Base-by-base conservation (phyloP, 352 stramenopile species). In the Globisporangium canariense region DNA sequence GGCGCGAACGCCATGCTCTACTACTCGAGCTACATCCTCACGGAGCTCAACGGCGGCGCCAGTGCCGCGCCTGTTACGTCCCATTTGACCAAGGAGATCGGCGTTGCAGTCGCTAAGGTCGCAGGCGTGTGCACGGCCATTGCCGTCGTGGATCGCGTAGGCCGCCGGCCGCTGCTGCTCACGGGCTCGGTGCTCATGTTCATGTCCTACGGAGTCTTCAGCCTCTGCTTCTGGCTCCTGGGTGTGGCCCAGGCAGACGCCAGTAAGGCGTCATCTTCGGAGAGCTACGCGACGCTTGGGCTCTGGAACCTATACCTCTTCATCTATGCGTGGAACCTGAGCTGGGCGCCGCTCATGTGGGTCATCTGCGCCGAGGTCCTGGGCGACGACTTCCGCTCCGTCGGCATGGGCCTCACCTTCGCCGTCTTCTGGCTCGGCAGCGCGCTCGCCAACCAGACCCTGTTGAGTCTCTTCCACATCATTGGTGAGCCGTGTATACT, bases 1-100 rank as follows among this genome's bases (percentile, higher is more conserved):
- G 82, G 75, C 11, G 82, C 82, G 1, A 91, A 89, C 60, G 82
- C 79, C 9, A 89, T 91, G 79, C 74, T 91, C n/a, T 91, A 91
- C 64, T 91, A 90, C 61, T 91, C 82, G 11, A 90, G 73, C 65
- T 91, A 90, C 57, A 91, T 91, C 32, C 65, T 91, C 34, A 56
- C 76, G 1, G 75, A 73, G 30, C 65, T 91, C 0, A 69, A 70
- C 49, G 54, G 54, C 0, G 70, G 70, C 0, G 6, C n/a, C 3
- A 45, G 22, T 30, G 28, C 4, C 3, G 51, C 25, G 9, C 28
- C 60, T 1, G 46, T 32, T 4, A 30, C 59, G 41, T 77, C 70
- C 25, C 58, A 68, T 28, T 45, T 79, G 28, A 73, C 72, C 18
- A 90, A 89, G 60, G 80, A 91, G 50, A 69, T 89, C 9, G 78